Evolutionary conservation across 2,329 filamentous ascomycete genomes (phyloP), one percentile per base, ranked within the genome.

Genomic region (Ascochyta viciae-villosae): DNA sequence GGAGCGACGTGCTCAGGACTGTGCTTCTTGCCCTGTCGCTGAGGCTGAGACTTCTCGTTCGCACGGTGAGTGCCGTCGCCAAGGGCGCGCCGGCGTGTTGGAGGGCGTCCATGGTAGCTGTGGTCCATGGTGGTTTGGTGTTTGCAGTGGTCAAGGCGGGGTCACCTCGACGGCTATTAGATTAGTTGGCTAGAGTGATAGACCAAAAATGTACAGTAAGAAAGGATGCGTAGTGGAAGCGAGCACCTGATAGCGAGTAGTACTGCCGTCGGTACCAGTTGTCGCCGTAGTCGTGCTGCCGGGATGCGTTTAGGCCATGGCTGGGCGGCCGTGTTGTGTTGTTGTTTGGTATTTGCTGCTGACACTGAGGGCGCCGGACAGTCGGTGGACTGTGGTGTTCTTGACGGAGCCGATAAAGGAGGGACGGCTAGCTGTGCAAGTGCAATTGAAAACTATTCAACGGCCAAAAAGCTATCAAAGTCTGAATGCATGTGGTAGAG

Each of bases 391-490:
- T 58, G 63, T 58, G 46, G 64, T 52, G 55, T 54, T 58, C 58
- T 61, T 54, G 57, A 64, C 52, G 42, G 42, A 39, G 60, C 67
- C 57, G 61, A 63, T 68, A 72, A 72, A 63, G 54, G 70, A 73
- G 53, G 60, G 69, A 55, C 65, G 60, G 67, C 64, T 55, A 56
- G 62, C 59, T 59, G 62, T 62, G 60, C 60, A 60, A 57, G 57
- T 59, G 59, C 64, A 68, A 68, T 61, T 60, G 61, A 66, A 56
- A 40, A 45, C 58, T 67, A 55, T 49, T 62, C 51, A 61, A 61
- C 50, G 61, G 60, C 67, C 67, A 71, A 71, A 72, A 71, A 64
- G 61, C 65, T 69, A 72, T 69, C 67, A 70, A 67, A 64, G 64
- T 66, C 66, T 65, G 67, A 67, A 66, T 63, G 65, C 58, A 57